A percentile compares a stretch with the other conserved stretches of the same genome.
phyloP scores from a whole-genome alignment of 352 stramenopile species.

The Vaucheria bursata region DNA sequence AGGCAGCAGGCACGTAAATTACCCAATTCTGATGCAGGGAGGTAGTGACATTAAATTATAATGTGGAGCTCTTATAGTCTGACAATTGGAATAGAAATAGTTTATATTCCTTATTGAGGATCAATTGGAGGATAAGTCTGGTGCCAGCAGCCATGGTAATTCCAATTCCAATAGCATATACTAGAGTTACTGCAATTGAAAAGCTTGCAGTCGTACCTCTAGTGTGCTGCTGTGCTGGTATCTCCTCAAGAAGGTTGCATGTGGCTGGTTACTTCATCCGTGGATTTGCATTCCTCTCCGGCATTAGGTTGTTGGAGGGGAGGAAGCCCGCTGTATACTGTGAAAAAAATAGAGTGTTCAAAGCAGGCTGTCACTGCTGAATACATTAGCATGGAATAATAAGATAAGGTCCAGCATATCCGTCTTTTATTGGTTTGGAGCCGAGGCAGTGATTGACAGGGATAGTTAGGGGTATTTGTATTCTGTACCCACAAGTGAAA shows the following conservation, averaged over 20 bases:
- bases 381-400: slow-evolving; percentile 84
- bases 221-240: too few relatives aligned
- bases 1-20: slow-evolving; percentile 79
- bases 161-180: too few relatives aligned
- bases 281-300: slow-evolving; percentile 49
- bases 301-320: slow-evolving; percentile 64
- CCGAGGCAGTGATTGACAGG: slow-evolving; percentile 72
- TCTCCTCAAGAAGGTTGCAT: too few relatives aligned
- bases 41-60: slow-evolving; percentile 68
- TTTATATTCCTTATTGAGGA: slow-evolving; percentile 77
- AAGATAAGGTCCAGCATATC: slow-evolving; percentile 63
- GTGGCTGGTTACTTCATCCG: too few relatives aligned
- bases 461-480: slow-evolving; percentile 68
- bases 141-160: slow-evolving; percentile 62
- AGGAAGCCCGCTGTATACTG: slow-evolving; percentile 66
- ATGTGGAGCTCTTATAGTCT: not conserved
- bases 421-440: slow-evolving; percentile 69
- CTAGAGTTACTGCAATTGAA: too few relatives aligned
- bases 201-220: too few relatives aligned
- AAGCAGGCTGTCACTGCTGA: slow-evolving; percentile 74
- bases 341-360: slow-evolving; percentile 82
- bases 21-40: slow-evolving; percentile 79
- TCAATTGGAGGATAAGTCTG: slow-evolving; percentile 70
- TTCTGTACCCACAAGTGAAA: slow-evolving; percentile 67
- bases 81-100: slow-evolving; percentile 50